Base-by-base conservation (phyloP, 2,329 filamentous ascomycete species). In the Zasmidium citrigriseum region DNA sequence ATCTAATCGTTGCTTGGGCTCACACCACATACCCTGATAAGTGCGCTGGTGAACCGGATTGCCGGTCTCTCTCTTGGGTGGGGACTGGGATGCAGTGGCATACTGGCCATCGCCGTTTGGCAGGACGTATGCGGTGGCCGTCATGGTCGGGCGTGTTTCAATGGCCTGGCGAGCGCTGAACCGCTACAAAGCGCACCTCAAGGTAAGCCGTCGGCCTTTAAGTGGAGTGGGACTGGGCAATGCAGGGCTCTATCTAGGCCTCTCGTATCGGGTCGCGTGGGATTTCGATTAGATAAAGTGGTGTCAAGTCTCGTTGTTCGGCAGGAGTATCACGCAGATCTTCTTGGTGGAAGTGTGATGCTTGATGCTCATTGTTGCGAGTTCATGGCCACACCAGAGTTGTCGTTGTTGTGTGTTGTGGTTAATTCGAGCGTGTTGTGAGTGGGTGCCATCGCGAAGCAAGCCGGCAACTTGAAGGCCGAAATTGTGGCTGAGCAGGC, bases 301-400 rank as follows among this genome's bases (percentile, higher is more conserved):
- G 25, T 55, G 52, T 23, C 58, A 68, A 49, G 64, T 65, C 61
- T 70, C 64, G 66, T 70, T 68, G 59, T 68, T 68, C 18, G 68
- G 68, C 2, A 66, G 60, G 29, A 65, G 60, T 51, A 67, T 66
- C 58, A 67, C 64, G 58, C 59, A 64, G 46, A 66, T 60, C 22
- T 56, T 62, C 59, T 56, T 61, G 50, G 55, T 51, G 38, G 34
- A 55, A 23, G 44, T 25, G 49, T 53, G 52, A 18, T 60, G 46
- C 23, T 62, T 59, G 54, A 63, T 53, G 54, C 58, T 63, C 62
- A 68, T 67, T 45, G 52, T 59, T 55, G 60, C 52, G 41, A 38
- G 29, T 52, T 51, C 60, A 62, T 54, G 21, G 34, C 47, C 20
- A 27, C 21, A 25, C 24, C n/a, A 23, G 5, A 49, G 25, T 46